A percentile compares a stretch with the other conserved stretches of the same genome.
Conservation (phyloP, 1,284 basidiomycete species). For the Trametes polyzona region DNA sequence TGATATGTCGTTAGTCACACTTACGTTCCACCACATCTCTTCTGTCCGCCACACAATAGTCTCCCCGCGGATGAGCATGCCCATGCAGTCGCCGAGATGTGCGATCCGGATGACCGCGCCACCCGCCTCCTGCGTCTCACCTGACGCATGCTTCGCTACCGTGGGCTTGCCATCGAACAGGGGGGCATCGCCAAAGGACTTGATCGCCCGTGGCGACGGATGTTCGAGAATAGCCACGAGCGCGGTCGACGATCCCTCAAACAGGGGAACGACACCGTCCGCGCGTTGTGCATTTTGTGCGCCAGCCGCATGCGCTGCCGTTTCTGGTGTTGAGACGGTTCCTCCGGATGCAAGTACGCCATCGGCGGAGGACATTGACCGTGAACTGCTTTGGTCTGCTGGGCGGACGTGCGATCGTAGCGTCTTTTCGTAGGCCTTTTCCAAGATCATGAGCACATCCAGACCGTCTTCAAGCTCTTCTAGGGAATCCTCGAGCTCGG, state of each 20-base stretch:
- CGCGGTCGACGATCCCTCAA: conserved; percentile 71
- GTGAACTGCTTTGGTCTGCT: conserved; percentile 18
- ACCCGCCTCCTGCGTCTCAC: conserved; percentile 55
- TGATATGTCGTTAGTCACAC: conserved; percentile 28
- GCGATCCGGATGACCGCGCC: conserved; percentile 77
- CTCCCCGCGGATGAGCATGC: conserved; percentile 81
- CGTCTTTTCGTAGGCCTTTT: conserved; percentile 67
- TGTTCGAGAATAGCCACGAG: conserved; percentile 69
- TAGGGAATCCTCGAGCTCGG: conserved; percentile 54
- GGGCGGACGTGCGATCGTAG: conserved; percentile 58
- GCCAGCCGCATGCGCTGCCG: not conserved
- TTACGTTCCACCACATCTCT: conserved; percentile 90
- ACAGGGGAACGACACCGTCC: conserved; percentile 41
- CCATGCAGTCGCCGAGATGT: conserved; percentile 92
- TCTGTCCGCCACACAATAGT: conserved; percentile 85
- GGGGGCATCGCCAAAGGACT: conserved; percentile 15
- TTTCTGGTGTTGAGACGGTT: conserved; percentile 9
- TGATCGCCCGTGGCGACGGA: conserved; percentile 27
- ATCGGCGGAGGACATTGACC: conserved; percentile 18
- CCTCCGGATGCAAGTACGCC: conserved; percentile 8
- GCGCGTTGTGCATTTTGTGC: not conserved
- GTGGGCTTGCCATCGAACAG: conserved; percentile 28
- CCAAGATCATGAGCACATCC: conserved; percentile 67
- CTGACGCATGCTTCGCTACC: conserved; percentile 17
- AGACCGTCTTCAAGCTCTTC: conserved; percentile 69